phyloP scores from a whole-genome alignment of 305 asterid genomes.

The Fraxinus ornus region DNA sequence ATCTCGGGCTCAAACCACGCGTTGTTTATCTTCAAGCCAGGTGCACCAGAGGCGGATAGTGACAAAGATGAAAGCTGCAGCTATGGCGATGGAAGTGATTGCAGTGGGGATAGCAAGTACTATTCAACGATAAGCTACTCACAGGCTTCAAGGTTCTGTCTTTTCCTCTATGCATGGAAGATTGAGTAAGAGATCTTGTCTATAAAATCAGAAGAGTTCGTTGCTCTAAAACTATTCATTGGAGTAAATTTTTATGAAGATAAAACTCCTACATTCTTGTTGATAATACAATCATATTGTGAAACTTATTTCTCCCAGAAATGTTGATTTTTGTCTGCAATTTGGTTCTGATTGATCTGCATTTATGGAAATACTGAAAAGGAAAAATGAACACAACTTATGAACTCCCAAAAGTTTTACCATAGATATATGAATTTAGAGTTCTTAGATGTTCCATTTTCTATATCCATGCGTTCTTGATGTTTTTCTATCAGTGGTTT shows the following conservation, averaged over 20 bases:
- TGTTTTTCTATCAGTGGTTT: background rate
- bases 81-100: slow-evolving; percentile 50
- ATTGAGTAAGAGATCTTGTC: slow-evolving; percentile 19
- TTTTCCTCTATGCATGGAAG: slow-evolving; percentile 85
- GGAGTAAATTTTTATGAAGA: background rate
- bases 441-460: background rate
- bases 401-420: background rate
- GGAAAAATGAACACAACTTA: background rate
- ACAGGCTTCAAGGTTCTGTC: slow-evolving; percentile 53
- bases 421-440: background rate
- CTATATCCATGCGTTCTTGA: background rate
- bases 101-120: slow-evolving; percentile 61
- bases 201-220: background rate
- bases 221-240: background rate
- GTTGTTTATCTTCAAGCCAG: slow-evolving; percentile 76
- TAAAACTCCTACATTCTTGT: background rate
- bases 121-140: slow-evolving; percentile 66
- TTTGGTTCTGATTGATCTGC: background rate
- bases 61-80: slow-evolving; percentile 47
- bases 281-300: background rate
- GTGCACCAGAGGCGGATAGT: slow-evolving; percentile 40
- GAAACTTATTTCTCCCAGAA: background rate
- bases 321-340: background rate
- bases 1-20: slow-evolving; percentile 65
- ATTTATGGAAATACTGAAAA: background rate